These are phyloP conservation scores for Xerocomellus dryophilus DNA, from an alignment of 768 basidiomycete species.

Conservation along the genomic window DNA sequence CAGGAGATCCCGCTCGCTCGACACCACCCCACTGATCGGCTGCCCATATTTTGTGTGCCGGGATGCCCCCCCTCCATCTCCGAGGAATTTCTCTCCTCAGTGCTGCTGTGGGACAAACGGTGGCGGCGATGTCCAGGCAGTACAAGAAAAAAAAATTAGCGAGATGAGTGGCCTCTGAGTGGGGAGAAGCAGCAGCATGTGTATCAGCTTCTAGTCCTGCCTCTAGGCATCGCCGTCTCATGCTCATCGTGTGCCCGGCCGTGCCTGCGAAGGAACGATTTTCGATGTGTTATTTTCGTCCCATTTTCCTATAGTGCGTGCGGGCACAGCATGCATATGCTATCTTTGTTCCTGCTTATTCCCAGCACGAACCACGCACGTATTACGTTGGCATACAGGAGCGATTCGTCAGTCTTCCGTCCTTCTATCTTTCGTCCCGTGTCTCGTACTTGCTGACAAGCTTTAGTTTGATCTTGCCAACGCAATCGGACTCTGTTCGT, in stretches of 20 bases:
- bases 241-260: slow-evolving; percentile 7
- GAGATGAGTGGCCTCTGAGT: slow-evolving; percentile 30
- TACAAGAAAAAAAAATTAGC: slow-evolving; percentile 16
- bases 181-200: slow-evolving; percentile 27
- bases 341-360: slow-evolving; percentile 26
- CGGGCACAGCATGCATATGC: slow-evolving; percentile 18
- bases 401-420: slow-evolving; percentile 10
- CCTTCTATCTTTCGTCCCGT: slow-evolving; percentile 12
- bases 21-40: background rate
- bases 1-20: slow-evolving; percentile 1
- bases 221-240: slow-evolving; percentile 23
- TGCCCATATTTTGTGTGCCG: background rate
- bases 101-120: background rate
- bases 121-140: slow-evolving; percentile 12
- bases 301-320: slow-evolving; percentile 11
- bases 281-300: slow-evolving; percentile 17
- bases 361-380: slow-evolving; percentile 9
- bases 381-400: slow-evolving; percentile 26
- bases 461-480: slow-evolving; percentile 18
- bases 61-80: slow-evolving; percentile 15
- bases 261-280: slow-evolving; percentile 15
- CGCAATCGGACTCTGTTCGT: slow-evolving; percentile 1
- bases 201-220: slow-evolving; percentile 27
- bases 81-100: slow-evolving; percentile 13
- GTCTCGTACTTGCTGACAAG: slow-evolving; percentile 7